Evolutionary conservation across 1,139 yeast genomes (phyloP), one percentile per base, ranked within the genome.

Genomic region (Yueomyces sp.): DNA sequence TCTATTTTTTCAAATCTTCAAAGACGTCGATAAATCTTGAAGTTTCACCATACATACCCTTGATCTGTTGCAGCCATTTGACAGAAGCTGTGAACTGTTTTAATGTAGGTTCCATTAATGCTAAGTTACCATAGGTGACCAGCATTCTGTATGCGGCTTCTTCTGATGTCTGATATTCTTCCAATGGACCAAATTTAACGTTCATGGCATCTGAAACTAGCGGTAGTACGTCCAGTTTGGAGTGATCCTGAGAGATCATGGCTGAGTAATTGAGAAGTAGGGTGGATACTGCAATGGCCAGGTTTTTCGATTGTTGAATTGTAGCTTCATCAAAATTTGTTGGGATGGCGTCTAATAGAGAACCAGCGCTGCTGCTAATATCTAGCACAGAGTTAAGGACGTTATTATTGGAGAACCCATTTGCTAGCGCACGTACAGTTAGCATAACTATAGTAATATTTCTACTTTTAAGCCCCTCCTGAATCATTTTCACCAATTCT

Each of bases 81-180:
- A 61, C 48, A 1, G 60, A 55, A n/a, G 44, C 45, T 1, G 63
- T 59, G 41, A 54, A 57, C 39, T 57, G 60, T 37, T 44, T 59
- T 34, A 60, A 43, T 2, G 58, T 44, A 2, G 57, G 53, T 28
- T 64, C 65, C 1, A 63, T 48, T 3, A 60, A 56, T 28, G 65
- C 49, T 37, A 66, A 42, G 41, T 66, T 76, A 6, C 85, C 86
- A 41, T 68, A 65, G 0, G 81, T 76, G 32, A 79, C 66, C 7
- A 70, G 48, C 25, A 75, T 50, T 47, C 87, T 67, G 57, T 78
- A 80, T 0, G 70, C 66, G 1, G 82, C 71, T 54, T 80, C 87
- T n/a, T 70, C 61, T 2, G 60, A 56, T 3, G 51, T 48, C 36
- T 49, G 51, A 31, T 54, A 52, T 52, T 71, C 42, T 42, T 50